Evolutionary conservation across 1,284 basidiomycete species (phyloP), one percentile per base, ranked within the genome.

Genomic region (Veloporphyrellus conicus): DNA sequence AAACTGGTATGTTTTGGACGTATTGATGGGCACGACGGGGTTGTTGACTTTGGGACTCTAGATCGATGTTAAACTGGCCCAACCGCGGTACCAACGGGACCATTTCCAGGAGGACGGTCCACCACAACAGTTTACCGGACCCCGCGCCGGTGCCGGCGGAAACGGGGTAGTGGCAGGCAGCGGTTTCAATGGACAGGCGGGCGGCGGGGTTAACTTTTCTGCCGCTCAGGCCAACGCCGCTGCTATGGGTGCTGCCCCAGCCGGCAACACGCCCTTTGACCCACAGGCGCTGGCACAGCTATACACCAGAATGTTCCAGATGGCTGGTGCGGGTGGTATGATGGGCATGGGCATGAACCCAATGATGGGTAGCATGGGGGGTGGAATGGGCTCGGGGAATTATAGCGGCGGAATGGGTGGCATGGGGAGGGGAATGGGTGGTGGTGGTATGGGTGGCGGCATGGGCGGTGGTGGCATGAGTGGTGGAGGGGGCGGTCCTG

Each of bases 11-110:
- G 86, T 71, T 11, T 43, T 25, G 19, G 37, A 22, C 12, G 11
- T 22, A 12, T 12, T 37, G 14, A n/a, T 18, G 20, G 15, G 22
- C 7, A 20, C 27, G 7, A n/a, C 31, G 10, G n/a, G 31, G 25
- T 54, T 16, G 27, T 50, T 54, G 41, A 53, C 40, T 33, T 49
- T 27, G 41, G 32, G 48, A 23, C 31, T 12, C 35, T 40, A 95
- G 90, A 93, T 98, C 58, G 93, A 98, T 62, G 91, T 97, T 47
- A 97, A 97, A 69, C 77, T 90, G 50, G 92, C 91, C 7, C 90
- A 94, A 67, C 91, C 92, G 2, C 81, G 91, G 46, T 84, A 84
- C 54, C 84, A 87, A 60, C 79, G 87, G 27, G 86, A 89, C 59
- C 75, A 72, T 18, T 72, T 69, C 58, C 64, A 60, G 11, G 70